Percentiles rank a stretch among this genome's conserved stretches.
These are phyloP conservation scores for Neurospora pannonica DNA, from an alignment of 495 filamentous ascomycete species.

Conservation along the genomic window DNA sequence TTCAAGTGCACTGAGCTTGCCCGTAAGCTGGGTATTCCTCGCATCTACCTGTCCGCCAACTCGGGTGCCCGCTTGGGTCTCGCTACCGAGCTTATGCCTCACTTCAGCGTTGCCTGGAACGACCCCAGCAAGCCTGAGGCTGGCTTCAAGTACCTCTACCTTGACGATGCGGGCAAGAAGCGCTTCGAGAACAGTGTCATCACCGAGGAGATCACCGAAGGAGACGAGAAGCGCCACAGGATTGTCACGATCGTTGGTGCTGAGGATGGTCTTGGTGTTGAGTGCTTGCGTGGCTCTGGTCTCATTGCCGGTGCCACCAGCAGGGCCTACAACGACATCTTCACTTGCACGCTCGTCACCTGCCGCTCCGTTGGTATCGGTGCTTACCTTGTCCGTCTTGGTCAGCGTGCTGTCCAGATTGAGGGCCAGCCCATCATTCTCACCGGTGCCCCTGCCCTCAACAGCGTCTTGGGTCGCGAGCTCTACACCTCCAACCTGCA, in stretches of 20 bases:
- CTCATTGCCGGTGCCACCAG: conserved; percentile 97
- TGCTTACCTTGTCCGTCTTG: conserved; percentile 94
- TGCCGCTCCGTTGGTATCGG: conserved; percentile 97
- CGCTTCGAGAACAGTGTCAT: conserved; percentile 86
- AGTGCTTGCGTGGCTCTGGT: conserved; percentile 94
- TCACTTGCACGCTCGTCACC: conserved; percentile 95
- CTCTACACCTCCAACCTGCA: conserved; percentile 98
- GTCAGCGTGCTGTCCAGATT: conserved; percentile 96
- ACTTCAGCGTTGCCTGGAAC: conserved; percentile 96
- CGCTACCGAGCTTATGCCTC: conserved; percentile 92
- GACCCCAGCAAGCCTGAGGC: conserved; percentile 71
- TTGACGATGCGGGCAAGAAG: conserved; percentile 77
- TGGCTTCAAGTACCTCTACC: conserved; percentile 98
- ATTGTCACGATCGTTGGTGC: conserved; percentile 90
- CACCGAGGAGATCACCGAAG: conserved; percentile 74
- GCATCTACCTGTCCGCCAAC: conserved; percentile 97
- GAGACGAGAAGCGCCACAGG: conserved; percentile 86
- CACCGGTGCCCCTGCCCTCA: conserved; percentile 93
- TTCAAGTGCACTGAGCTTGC: conserved; percentile 97
- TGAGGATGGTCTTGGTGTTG: conserved; percentile 93
- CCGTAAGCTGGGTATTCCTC: conserved; percentile 83
- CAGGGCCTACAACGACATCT: conserved; percentile 96
- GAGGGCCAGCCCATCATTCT: conserved; percentile 99
- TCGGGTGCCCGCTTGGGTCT: conserved; percentile 98
- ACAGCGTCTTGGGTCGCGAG: conserved; percentile 95